Conservation (phyloP, 192 early-diverging fungal species). For the Backusella mclennaniae region DNA sequence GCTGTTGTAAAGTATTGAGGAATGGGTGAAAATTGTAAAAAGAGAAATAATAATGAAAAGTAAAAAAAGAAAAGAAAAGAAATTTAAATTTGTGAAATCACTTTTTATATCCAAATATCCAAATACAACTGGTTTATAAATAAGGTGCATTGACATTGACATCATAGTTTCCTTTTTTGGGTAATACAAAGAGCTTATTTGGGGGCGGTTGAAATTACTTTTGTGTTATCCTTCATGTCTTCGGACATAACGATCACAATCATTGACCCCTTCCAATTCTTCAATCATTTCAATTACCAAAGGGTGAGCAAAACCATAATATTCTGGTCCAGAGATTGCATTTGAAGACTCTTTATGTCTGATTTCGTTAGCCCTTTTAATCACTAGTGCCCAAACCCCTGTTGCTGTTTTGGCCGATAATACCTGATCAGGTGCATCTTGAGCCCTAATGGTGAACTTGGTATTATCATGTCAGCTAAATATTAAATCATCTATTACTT, state of each 20-base stretch:
- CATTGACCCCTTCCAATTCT: conserved; percentile 64
- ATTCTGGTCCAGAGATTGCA: conserved; percentile 79
- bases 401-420: conserved; percentile 64
- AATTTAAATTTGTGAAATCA: neutral
- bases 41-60: neutral
- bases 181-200: neutral
- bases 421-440: conserved; percentile 60
- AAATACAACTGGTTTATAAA: neutral
- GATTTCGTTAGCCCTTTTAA: conserved; percentile 69
- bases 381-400: conserved; percentile 71
- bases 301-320: conserved; percentile 81
- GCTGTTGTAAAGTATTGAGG: neutral
- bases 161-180: conserved; percentile 6
- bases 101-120: neutral
- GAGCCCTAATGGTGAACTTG: conserved; percentile 65
- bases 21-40: neutral
- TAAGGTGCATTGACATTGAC: conserved; percentile 14
- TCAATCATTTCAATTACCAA: conserved; percentile 76
- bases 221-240: neutral
- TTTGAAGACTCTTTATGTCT: conserved; percentile 63
- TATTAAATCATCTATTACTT: neutral
- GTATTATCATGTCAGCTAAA: neutral
- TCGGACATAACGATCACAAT: conserved; percentile 56
- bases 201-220: neutral
- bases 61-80: neutral